A percentile compares a stretch with the other conserved stretches of the same genome.
Evolutionary conservation across 2,329 filamentous ascomycete species (phyloP).

Genomic region (Penicillium sclerotiorum): DNA sequence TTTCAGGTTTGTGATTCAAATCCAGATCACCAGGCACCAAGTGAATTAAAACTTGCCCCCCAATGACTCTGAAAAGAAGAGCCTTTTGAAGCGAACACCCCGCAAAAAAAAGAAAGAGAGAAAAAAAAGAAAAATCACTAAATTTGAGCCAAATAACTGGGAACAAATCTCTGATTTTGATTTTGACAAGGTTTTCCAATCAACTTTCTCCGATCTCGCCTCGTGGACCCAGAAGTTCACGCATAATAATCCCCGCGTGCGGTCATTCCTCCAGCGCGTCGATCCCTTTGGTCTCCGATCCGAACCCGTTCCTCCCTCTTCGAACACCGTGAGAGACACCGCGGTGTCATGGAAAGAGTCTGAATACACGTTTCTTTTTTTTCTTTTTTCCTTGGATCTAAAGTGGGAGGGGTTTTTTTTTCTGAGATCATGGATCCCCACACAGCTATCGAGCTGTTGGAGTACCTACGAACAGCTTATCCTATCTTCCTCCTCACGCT

Average conservation of each 20-base stretch:
- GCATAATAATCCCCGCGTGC: constrained; percentile 16
- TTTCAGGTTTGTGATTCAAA: neutral
- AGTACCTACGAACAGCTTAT: constrained; percentile 59
- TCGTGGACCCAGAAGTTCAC: constrained; percentile 13
- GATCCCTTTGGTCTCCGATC: too few relatives aligned
- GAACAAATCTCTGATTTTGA: neutral
- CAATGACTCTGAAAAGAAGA: neutral
- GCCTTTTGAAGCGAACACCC: too few relatives aligned
- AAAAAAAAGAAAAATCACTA: neutral
- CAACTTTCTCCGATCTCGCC: constrained; percentile 16
- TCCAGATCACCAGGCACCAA: neutral
- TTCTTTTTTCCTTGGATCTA: constrained; percentile 11
- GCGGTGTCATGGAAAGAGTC: constrained; percentile 38
- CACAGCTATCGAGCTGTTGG: constrained; percentile 47
- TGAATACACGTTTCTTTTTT: constrained; percentile 17
- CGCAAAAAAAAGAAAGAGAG: neutral
- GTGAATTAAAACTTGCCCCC: neutral
- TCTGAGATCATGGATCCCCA: constrained; percentile 37
- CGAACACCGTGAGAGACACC: neutral
- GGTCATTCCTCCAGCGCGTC: too few relatives aligned
- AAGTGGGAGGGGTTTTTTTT: constrained; percentile 12
- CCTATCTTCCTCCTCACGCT: constrained; percentile 66
- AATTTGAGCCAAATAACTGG: neutral
- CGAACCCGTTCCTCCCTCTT: constrained; percentile 19
- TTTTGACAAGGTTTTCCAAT: neutral